Evolutionary conservation across 176 grass and related monocot genomes (phyloP).

Genomic region (Eragrostis curvula): DNA sequence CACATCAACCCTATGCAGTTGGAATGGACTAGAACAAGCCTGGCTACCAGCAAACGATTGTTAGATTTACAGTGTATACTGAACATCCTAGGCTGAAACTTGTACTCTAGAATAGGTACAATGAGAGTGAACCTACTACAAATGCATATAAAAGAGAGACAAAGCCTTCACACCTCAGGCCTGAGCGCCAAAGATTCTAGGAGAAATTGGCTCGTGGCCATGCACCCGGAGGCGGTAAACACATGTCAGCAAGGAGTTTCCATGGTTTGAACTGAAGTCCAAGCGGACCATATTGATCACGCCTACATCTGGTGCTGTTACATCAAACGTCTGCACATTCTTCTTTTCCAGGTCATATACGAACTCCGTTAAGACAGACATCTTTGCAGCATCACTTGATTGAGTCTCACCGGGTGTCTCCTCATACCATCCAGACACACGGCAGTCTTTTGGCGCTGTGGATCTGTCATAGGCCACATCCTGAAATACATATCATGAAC

Average conservation of each 20-base stretch:
- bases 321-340: slow-evolving; percentile 67
- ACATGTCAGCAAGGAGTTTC: slow-evolving; percentile 64
- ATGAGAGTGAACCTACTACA: background rate
- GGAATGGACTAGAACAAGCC: background rate
- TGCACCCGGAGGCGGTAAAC: slow-evolving; percentile 80
- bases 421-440: slow-evolving; percentile 64
- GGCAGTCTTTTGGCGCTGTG: slow-evolving; percentile 71
- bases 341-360: slow-evolving; percentile 61
- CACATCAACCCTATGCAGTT: slow-evolving; percentile 11
- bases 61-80: slow-evolving; percentile 45
- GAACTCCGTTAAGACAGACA: slow-evolving; percentile 48
- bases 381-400: slow-evolving; percentile 33
- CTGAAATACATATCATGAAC: slow-evolving; percentile 40
- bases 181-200: background rate
- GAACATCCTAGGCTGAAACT: slow-evolving; percentile 35
- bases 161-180: slow-evolving; percentile 18
- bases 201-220: slow-evolving; percentile 50
- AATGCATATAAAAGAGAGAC: slow-evolving; percentile 14
- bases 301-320: slow-evolving; percentile 34
- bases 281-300: slow-evolving; percentile 66
- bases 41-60: slow-evolving; percentile 20
- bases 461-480: slow-evolving; percentile 75
- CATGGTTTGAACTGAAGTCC: slow-evolving; percentile 75
- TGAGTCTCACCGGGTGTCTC: slow-evolving; percentile 30
- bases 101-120: slow-evolving; percentile 13